phyloP scores from a whole-genome alignment of 2,329 filamentous ascomycete species.

The Metarhizium rileyi region DNA sequence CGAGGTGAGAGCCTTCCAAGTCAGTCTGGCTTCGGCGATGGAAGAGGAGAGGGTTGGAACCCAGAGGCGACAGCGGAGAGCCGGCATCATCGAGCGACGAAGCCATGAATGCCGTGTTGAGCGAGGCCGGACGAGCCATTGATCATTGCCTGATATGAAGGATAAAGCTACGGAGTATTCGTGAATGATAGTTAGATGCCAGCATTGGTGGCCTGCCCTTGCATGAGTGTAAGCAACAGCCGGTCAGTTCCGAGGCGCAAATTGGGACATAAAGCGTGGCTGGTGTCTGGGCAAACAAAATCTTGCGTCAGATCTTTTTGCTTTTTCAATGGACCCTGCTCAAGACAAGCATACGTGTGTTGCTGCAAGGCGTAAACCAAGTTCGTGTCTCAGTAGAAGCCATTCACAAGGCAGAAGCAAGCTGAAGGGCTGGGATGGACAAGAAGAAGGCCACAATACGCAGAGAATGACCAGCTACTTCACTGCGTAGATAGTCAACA shows the following conservation, averaged over 20 bases:
- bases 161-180: background rate
- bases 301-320: background rate
- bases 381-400: conserved; percentile 1
- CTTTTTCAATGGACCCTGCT: background rate
- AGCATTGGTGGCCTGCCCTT: background rate
- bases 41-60: conserved; percentile 2
- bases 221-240: background rate
- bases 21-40: conserved; percentile 6
- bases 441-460: background rate
- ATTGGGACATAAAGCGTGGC: background rate
- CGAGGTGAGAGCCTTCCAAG: background rate
- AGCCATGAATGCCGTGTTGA: background rate
- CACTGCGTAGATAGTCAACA: conserved; percentile 1
- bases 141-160: background rate
- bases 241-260: background rate
- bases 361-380: background rate
- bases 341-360: conserved; percentile 1
- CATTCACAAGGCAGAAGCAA: conserved; percentile 2
- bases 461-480: background rate
- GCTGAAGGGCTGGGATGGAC: background rate
- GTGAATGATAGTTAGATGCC: background rate
- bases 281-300: background rate
- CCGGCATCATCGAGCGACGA: conserved; percentile 2
- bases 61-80: conserved; percentile 1
- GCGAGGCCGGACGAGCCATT: conserved; percentile 1